Base-by-base conservation (phyloP, 2,329 filamentous ascomycete genomes). In the Colletotrichum echinochloae region DNA sequence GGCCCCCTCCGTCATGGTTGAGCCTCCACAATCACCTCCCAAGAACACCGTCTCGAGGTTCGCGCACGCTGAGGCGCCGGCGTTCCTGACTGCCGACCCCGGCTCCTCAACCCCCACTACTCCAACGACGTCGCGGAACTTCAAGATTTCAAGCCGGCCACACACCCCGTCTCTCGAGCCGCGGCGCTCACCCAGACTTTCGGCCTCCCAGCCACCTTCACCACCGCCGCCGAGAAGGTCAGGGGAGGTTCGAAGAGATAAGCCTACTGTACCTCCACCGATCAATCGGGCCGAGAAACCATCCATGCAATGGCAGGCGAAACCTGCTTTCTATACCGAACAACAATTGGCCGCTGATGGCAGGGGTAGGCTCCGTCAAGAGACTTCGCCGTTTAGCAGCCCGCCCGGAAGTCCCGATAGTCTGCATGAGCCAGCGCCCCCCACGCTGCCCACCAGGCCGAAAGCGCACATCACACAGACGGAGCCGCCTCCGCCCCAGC, bases 331-430 rank as follows among this genome's bases (percentile, higher is more conserved):
- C 66, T 63, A 76, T 14, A 72, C 72, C 16, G 76, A 78, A 9
- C 71, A 63, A 26, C 71, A 66, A 48, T 73, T 72, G 23, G 65
- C 72, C 7, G 73, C 78, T 30, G 82, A 84, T 49, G 66, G 74
- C 72, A 79, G 73, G 76, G 80, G 73, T 52, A 75, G 82, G 76
- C 41, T 83, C 77, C 54, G 81, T 77, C 79, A 83, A 71, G 82
- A 84, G 76, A 77, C 90, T 0, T 97, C 95, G 1, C 95, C 95
- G 0, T 97, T 98, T 77, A 94, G 86, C 76, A 97, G 94, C 44
- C 94, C 94, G 23, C 94, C 95, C 0, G 91, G 90, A 74, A 95
- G 92, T 77, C 88, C 89, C 5, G 90, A 88, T 66, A 91, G 87
- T 64, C 78, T 83, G 0, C 83, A 86, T n/a, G 82, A 83, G n/a